Base-by-base conservation (phyloP, 2,329 filamentous ascomycete genomes). In the Diaporthe australafricana region DNA sequence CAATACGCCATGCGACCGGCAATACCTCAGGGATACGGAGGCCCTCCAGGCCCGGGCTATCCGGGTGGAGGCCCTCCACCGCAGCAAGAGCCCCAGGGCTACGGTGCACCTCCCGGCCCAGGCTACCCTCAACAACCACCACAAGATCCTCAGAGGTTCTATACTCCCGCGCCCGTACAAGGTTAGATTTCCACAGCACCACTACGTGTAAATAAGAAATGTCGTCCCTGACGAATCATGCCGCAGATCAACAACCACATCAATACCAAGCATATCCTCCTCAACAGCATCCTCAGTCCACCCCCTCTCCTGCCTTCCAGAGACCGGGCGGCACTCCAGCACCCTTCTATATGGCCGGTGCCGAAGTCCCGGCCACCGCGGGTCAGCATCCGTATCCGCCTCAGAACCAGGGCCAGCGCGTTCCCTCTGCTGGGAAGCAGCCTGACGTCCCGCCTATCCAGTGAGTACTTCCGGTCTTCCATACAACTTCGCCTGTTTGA, bases 91-190 rank as follows among this genome's bases (percentile, higher is more conserved):
- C 83, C 81, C 22, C 66, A 57, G 20, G 66, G 66, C 25, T 68
- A 68, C 11, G 66, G 66, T 17, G 30, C 66, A 35, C 66, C 66
- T 17, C 45, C 52, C 12, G 66, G 66, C 30, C 66, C 40, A 38
- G 52, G 66, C 32, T 68, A 68, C 35, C 80, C 83, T 42, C 83
- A 83, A 16, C 79, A 78, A 27, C 63, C 69, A 9, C 50, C 72
- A 12, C 88, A 90, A 77, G 90, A 93, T 72, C 87, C 90, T 69
- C 88, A 92, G 77, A 87, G 91, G 82, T 94, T 89, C 80, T 94
- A 93, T 79, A 91, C 89, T 45, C 89, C 91, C 68, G 87, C 83
- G 67, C 89, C 88, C 71, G 75, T 74, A 73, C 85, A 85, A 83
- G 84, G 84, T 85, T 71, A 74, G 70, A 50, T 72, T 55, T 53